Base-by-base conservation (phyloP, 768 basidiomycete species). In the Amanita subjunquillea region DNA sequence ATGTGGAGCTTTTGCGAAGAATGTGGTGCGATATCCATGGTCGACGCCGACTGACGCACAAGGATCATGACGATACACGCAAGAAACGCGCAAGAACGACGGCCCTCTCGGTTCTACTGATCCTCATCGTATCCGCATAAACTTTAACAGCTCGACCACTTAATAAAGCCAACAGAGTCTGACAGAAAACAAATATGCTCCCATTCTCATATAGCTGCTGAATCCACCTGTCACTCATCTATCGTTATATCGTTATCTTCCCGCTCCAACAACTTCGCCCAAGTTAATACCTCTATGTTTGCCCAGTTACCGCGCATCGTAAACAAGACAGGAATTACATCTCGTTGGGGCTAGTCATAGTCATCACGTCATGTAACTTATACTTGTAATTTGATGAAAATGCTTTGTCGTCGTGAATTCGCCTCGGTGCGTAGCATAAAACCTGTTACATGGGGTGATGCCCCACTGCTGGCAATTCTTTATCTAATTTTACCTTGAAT, bases 1-100 rank as follows among this genome's bases (percentile, higher is more conserved):
- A 89, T 91, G 86, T 91, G 88, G 88, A 83, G 82, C 61, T 83
- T 86, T 64, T 91, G 88, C 66, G 87, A 89, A 74, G 76, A 88
- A 71, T 91, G 88, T 65, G 88, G 88, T 67, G 84, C 88, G 54
- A 89, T 91, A 66, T 87, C 87, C 56, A 89, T 89, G 83, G 84
- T 91, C 68, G 84, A 89, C 63, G 75, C 75, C 67, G 83, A 86
- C 67, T 84, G 69, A 71, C 50, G n/a, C 15, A 15, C 10, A 41
- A 22, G 9, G 12, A 22, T 23, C 8, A 43, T 29, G 2, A 27
- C 25, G 38, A 36, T 42, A 46, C 13, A n/a, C 22, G 27, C 30
- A 53, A 45, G 41, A 25, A 17, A 20, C 25, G 27, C 20, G 29
- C 41, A 42, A 43, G 39, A 51, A 34, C 29, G 29, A 61, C 25